Conservation (phyloP, 176 grass and related monocot species). For the Cocos nucifera region DNA sequence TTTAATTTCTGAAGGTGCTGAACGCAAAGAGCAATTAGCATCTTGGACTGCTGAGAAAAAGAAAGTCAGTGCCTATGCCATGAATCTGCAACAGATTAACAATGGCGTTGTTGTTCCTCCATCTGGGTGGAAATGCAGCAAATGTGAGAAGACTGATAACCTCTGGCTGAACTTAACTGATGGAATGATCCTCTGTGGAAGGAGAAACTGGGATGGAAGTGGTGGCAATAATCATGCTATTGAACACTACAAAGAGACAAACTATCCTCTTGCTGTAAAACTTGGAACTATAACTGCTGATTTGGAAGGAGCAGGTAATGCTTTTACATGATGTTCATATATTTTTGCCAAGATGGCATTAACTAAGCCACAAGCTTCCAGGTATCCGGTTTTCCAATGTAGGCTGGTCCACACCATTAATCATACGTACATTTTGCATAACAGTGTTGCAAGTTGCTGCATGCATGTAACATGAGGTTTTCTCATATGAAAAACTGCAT, state of each 20-base stretch:
- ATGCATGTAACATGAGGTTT: too few species aligned
- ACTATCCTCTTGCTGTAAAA: conserved; percentile 87
- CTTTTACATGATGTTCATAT: too few species aligned
- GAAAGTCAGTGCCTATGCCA: conserved; percentile 61
- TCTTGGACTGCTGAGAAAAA: conserved; percentile 92
- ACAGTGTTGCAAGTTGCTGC: too few species aligned
- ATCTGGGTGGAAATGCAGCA: conserved; percentile 41
- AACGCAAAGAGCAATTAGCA: conserved; percentile 75
- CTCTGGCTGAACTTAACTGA: conserved; percentile 98
- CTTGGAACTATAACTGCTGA: conserved; percentile 91
- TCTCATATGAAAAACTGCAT: too few species aligned
- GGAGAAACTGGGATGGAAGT: conserved; percentile 79
- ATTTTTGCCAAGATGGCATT: too few species aligned
- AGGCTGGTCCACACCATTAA: too few species aligned
- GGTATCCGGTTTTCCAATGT: too few species aligned
- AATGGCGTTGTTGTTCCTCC: conserved; percentile 81
- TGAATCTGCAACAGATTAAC: conserved; percentile 73
- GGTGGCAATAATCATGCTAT: conserved; percentile 96
- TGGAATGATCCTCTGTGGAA: conserved; percentile 83
- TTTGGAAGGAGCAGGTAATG: conserved; percentile 90
- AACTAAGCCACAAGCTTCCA: too few species aligned
- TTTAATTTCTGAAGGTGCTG: conserved; percentile 74
- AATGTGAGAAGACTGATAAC: conserved; percentile 69
- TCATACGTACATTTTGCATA: too few species aligned
- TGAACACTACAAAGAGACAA: conserved; percentile 77